Evolutionary conservation across 2,329 filamentous ascomycete genomes (phyloP).

Genomic region (Diaporthe longicolla): DNA sequence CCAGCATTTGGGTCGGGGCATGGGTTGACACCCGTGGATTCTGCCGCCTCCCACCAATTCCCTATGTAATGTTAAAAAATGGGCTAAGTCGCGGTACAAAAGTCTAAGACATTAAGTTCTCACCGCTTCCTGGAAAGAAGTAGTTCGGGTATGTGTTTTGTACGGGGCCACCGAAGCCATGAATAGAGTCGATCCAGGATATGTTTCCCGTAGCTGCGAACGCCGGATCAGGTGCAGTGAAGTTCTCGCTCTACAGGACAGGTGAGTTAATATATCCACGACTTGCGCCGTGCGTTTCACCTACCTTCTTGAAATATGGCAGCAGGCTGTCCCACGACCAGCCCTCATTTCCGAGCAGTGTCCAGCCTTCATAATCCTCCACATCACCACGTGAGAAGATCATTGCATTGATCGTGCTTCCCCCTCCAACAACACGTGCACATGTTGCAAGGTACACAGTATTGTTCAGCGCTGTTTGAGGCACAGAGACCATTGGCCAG

Average conservation of each 20-base stretch:
- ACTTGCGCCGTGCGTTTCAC: neutral
- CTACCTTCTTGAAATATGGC: conserved; percentile 14
- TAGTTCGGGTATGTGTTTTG: conserved; percentile 52
- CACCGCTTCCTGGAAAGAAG: conserved; percentile 43
- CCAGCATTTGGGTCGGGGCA: conserved; percentile 12
- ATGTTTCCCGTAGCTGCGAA: conserved; percentile 49
- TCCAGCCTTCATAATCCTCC: conserved; percentile 44
- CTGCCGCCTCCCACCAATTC: conserved; percentile 14
- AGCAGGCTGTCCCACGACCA: conserved; percentile 12
- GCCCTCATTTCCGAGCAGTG: neutral
- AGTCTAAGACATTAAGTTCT: accelerated
- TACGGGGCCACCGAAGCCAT: conserved; percentile 50
- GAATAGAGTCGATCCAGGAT: conserved; percentile 48
- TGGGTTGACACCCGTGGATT: neutral
- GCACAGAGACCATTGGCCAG: conserved; percentile 48
- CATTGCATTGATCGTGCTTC: conserved; percentile 55
- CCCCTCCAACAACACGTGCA: conserved; percentile 53
- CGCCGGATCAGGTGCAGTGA: conserved; percentile 29
- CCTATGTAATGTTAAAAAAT: neutral
- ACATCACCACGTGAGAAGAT: conserved; percentile 52
- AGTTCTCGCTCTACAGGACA: conserved; percentile 3
- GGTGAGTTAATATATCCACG: neutral
- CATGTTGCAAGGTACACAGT: conserved; percentile 43
- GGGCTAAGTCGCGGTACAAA: too few species aligned
- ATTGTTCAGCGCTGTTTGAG: conserved; percentile 49